A percentile compares a stretch with the other conserved stretches of the same genome.
Evolutionary conservation across 768 basidiomycete species (phyloP).

Genomic region (Pluteus cervinus): DNA sequence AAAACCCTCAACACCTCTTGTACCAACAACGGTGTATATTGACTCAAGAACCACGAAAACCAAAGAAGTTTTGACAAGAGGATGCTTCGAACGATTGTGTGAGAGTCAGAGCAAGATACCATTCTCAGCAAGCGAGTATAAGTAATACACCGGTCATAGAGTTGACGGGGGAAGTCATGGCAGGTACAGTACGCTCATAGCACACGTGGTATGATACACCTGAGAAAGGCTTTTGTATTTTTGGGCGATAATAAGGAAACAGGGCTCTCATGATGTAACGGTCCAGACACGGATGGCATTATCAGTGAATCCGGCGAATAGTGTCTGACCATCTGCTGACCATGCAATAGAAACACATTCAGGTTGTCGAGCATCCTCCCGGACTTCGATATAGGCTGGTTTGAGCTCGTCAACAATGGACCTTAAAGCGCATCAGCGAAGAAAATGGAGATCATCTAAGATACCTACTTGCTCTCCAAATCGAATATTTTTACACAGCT

Average conservation of each 20-base stretch:
- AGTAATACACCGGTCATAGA: no score
- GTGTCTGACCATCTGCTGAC: conserved; percentile 96
- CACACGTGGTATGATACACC: conserved; percentile 5
- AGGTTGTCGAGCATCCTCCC: conserved; percentile 67
- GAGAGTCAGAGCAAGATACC: no score
- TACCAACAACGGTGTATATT: no score
- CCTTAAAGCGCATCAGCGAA: conserved; percentile 22
- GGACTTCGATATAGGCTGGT: conserved; percentile 82
- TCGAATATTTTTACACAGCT: conserved; percentile 99
- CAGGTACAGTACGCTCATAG: background rate
- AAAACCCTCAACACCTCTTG: no score
- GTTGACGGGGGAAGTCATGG: no score
- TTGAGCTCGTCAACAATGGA: conserved; percentile 99
- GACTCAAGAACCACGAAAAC: no score
- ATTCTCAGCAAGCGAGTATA: no score
- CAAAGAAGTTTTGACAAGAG: no score
- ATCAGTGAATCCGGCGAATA: conserved; percentile 97
- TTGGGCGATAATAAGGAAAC: conserved; percentile 26
- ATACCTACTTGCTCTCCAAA: conserved; percentile 93
- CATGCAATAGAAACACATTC: conserved; percentile 97
- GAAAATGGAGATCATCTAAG: background rate
- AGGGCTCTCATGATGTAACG: conserved; percentile 54
- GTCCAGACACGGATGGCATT: conserved; percentile 91
- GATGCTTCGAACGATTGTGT: no score
- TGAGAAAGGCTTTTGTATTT: conserved; percentile 23